phyloP scores from a whole-genome alignment of 2,329 filamentous ascomycete species.

The Verticillium nonalfalfae region DNA sequence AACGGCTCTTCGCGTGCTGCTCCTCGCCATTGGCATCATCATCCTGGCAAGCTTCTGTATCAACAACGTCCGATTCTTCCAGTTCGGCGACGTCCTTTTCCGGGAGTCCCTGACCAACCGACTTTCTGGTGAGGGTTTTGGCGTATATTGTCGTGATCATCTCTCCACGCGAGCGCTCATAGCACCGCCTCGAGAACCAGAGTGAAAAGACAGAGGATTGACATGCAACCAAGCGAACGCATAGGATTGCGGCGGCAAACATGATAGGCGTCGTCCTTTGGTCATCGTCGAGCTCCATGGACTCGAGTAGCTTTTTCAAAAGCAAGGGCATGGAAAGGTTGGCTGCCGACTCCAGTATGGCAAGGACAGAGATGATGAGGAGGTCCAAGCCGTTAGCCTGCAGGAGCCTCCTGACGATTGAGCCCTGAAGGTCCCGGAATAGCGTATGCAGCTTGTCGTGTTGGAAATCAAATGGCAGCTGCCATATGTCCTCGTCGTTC shows the following conservation, averaged over 20 bases:
- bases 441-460: slow-evolving; percentile 67
- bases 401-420: slow-evolving; percentile 63
- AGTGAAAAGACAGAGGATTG: slow-evolving; percentile 64
- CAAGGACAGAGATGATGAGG: slow-evolving; percentile 58
- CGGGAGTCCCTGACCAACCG: slow-evolving; percentile 28
- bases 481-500: slow-evolving; percentile 76
- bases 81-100: slow-evolving; percentile 17
- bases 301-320: slow-evolving; percentile 63
- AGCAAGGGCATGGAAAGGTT: slow-evolving; percentile 59
- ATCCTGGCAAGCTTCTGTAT: not conserved
- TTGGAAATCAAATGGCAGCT: slow-evolving; percentile 73
- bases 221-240: slow-evolving; percentile 52
- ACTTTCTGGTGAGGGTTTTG: slow-evolving; percentile 65
- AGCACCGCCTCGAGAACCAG: slow-evolving; percentile 80
- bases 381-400: slow-evolving; percentile 76
- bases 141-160: slow-evolving; percentile 81
- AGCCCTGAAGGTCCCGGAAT: slow-evolving; percentile 68
- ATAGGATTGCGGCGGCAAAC: slow-evolving; percentile 58
- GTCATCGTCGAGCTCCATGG: slow-evolving; percentile 50
- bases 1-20: not conserved
- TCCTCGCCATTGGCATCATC: slow-evolving; percentile 8
- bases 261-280: slow-evolving; percentile 52
- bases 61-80: slow-evolving; percentile 11
- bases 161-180: slow-evolving; percentile 79
- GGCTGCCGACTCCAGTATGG: slow-evolving; percentile 51